Evolutionary conservation across 2,329 filamentous ascomycete species (phyloP).

Genomic region (Davidsoniella neocaledoniae): DNA sequence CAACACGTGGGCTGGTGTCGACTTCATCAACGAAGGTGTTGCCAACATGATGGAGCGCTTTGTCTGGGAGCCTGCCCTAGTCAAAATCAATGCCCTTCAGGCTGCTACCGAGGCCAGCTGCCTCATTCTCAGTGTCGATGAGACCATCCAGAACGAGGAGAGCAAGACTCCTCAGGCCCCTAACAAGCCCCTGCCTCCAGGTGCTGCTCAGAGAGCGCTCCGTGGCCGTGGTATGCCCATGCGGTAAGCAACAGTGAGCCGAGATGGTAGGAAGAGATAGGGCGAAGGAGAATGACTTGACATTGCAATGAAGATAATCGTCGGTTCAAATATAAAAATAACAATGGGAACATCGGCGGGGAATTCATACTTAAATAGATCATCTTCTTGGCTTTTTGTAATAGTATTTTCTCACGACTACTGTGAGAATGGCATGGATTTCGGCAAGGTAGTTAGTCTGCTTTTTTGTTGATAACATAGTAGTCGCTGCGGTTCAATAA

Average conservation of each 20-base stretch:
- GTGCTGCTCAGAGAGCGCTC: conserved; percentile 76
- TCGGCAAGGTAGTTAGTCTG: too few species aligned
- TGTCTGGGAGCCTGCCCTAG: conserved; percentile 90
- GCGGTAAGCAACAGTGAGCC: conserved; percentile 35
- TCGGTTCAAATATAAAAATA: conserved; percentile 6
- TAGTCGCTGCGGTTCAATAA: too few species aligned
- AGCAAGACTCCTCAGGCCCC: conserved; percentile 71
- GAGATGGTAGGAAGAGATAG: not conserved
- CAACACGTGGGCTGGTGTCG: conserved; percentile 85
- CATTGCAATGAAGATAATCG: not conserved
- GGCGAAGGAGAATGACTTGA: not conserved
- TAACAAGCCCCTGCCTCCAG: conserved; percentile 53
- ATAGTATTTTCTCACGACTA: not conserved
- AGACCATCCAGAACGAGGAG: conserved; percentile 98
- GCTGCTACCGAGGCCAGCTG: conserved; percentile 91
- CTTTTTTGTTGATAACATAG: too few species aligned
- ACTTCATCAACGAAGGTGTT: conserved; percentile 84
- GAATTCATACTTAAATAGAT: conserved; percentile 9
- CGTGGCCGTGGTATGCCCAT: conserved; percentile 73
- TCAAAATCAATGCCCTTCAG: conserved; percentile 95
- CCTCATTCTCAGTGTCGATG: conserved; percentile 88
- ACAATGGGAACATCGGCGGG: conserved; percentile 10
- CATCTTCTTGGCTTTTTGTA: conserved; percentile 4
- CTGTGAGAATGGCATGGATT: not conserved
- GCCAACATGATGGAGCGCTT: conserved; percentile 89